Evolutionary conservation across 2,329 filamentous ascomycete species (phyloP).

Genomic region (Ophiostoma pallidulum): DNA sequence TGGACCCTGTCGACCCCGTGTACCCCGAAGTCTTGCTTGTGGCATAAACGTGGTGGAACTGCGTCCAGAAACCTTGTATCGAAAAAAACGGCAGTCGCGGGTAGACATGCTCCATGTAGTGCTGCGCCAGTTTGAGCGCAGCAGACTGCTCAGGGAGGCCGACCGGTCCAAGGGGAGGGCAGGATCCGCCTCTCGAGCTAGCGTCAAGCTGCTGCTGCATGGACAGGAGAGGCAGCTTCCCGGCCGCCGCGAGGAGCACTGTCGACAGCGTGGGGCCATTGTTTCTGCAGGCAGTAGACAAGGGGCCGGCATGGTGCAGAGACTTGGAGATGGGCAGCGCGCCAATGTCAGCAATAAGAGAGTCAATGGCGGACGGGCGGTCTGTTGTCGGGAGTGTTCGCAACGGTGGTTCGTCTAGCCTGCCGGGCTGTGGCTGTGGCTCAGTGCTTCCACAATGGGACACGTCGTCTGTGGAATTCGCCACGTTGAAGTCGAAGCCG

Average conservation of each 20-base stretch:
- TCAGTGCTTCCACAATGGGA: background rate
- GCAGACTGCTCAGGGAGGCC: conserved; percentile 15
- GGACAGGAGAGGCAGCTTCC: conserved; percentile 8
- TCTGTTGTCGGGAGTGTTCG: background rate
- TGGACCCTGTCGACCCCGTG: background rate
- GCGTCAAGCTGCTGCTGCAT: background rate
- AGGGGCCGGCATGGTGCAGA: background rate
- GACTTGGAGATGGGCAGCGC: conserved; percentile 18
- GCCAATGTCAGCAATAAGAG: conserved; percentile 20
- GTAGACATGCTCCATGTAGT: conserved; percentile 20
- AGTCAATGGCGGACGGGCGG: conserved; percentile 15
- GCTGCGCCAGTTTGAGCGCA: conserved; percentile 17
- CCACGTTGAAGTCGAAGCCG: background rate
- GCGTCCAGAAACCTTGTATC: conserved; percentile 20
- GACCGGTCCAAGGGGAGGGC: background rate
- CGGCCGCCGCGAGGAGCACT: conserved; percentile 17
- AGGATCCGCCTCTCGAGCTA: background rate
- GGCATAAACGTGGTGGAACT: conserved; percentile 19
- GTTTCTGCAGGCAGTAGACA: conserved; percentile 2
- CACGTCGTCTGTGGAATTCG: background rate
- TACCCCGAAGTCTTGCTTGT: background rate
- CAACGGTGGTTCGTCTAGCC: background rate
- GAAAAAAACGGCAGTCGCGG: conserved; percentile 21
- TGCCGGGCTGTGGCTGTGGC: no score
- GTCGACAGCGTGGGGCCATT: conserved; percentile 17